Evolutionary conservation across 2,329 filamentous ascomycete genomes (phyloP), one percentile per base, ranked within the genome.

Genomic region (Fusarium agapanthi): DNA sequence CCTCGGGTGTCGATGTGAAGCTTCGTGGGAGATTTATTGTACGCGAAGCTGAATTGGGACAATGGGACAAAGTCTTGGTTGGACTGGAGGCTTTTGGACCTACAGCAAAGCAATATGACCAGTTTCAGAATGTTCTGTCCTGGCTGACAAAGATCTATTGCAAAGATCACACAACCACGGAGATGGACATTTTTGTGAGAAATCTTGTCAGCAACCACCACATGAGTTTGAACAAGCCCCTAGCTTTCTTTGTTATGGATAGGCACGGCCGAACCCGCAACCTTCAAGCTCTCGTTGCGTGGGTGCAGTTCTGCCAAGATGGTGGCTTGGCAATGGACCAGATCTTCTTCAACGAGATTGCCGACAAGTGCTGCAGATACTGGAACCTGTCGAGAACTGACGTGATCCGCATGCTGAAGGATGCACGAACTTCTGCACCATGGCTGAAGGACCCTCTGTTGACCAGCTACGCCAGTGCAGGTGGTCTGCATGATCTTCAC

Each of bases 121-220:
- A 76, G 20, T 79, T 80, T 38, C 79, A 79, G 58, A 69, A 69
- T 15, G 57, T 77, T 10, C 64, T 82, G 18, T 66, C 70, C 4
- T 76, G 71, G 60, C 61, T 84, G 6, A 85, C 85, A 7, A 81
- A 81, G 47, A 67, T 78, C 12, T 80, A 80, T 41, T 74, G 73
- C 20, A 73, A 79, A 51, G 45, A 43, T 5, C 76, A 80, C 40
- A 69, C 75, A 11, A 59, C 73, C 3, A 63, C 74, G 14, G 74
- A 81, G 34, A 69, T 80, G 16, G 80, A 82, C 10, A 37, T 35
- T 2, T 76, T 81, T n/a, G 69, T 82, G 4, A 76, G 77, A 45
- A 68, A 71, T 43, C 69, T 80, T 28, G 73, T 77, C 24, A 56
- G 68, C n/a, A 65, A 56, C 32, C 78, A 79, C 43, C 56, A 55